Evolutionary conservation across 768 basidiomycete species (phyloP).

Genomic region (Lactarius vividus): DNA sequence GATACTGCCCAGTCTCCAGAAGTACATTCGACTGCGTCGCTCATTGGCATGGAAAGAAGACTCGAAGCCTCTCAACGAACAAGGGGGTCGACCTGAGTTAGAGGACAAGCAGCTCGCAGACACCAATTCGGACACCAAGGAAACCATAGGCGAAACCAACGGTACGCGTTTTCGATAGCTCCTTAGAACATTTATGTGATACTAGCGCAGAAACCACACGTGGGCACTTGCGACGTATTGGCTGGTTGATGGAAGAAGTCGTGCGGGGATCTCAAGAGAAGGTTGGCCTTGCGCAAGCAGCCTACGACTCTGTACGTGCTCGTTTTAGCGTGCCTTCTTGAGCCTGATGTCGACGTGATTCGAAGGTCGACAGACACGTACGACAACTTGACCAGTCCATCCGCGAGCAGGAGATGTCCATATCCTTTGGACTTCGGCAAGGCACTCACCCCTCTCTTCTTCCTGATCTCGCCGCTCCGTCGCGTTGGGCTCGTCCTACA

Average conservation of each 20-base stretch:
- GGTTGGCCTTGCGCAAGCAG: constrained; percentile 27
- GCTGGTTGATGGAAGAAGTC: constrained; percentile 25
- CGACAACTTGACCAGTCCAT: constrained; percentile 75
- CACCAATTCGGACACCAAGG: background rate
- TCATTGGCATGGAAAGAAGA: constrained; percentile 6
- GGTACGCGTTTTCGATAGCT: background rate
- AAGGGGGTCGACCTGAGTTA: background rate
- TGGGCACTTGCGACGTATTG: constrained; percentile 18
- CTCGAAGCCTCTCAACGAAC: background rate
- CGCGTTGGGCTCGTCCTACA: constrained; percentile 48
- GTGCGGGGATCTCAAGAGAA: constrained; percentile 29
- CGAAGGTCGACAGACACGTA: constrained; percentile 75
- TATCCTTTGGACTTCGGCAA: constrained; percentile 50
- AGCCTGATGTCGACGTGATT: background rate
- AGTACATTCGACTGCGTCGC: constrained; percentile 21
- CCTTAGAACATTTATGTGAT: background rate
- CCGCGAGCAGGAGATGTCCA: constrained; percentile 54
- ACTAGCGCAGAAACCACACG: constrained; percentile 4
- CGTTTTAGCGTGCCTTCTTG: background rate
- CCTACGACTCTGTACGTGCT: constrained; percentile 26
- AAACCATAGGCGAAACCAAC: background rate
- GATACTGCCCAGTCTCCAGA: constrained; percentile 19
- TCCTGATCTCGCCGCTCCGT: constrained; percentile 55
- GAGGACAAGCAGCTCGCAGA: constrained; percentile 1
- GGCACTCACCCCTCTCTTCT: constrained; percentile 57